Evolutionary conservation across 768 basidiomycete genomes (phyloP), one percentile per base, ranked within the genome.

Genomic region (Naganishia kalamii): DNA sequence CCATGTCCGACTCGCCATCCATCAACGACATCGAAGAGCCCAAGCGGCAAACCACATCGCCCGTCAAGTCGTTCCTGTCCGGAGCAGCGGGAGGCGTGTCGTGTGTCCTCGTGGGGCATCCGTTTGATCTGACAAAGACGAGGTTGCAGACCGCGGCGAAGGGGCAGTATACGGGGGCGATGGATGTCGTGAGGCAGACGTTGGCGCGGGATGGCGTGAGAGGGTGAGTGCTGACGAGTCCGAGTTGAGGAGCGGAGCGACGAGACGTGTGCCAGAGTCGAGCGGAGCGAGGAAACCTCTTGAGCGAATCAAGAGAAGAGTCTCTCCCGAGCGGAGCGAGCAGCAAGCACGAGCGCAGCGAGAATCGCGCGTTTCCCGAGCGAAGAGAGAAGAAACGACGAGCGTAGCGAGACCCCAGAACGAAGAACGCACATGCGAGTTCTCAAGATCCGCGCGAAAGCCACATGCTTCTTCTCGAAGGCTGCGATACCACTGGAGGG

Each of bases 21-120:
- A 54, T 57, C 21, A 41, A 48, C 29, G 54, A 60, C 30, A 27
- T 13, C 7, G 44, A 47, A 48, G 44, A 47, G 32, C 29, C 27
- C 5, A 37, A 43, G 17, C 75, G 74, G 65, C 71, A 71, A 41
- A 77, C 76, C 4, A 70, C 74, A 1, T 71, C 74, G 25, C 74
- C 75, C 3, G 70, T 84, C 69, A 98, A 96, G 80, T 85, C 91
- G 3, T 98, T 99, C 80, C 82, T 94, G 61, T 85, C 92, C 33
- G 96, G 96, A 70, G 96, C 96, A 41, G 88, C 89, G 70, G 96
- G 96, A 66, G 96, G 96, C 69, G 81, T 87, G 61, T 82, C 85
- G 68, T 89, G 88, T 33, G 93, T 96, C 15, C 83, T 94, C 27
- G 92, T 96, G 67, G 94, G 96, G 1, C 96, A 99, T 75, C 96